phyloP scores from a whole-genome alignment of 2,329 filamentous ascomycete species.

The Coniochaeta sp. region DNA sequence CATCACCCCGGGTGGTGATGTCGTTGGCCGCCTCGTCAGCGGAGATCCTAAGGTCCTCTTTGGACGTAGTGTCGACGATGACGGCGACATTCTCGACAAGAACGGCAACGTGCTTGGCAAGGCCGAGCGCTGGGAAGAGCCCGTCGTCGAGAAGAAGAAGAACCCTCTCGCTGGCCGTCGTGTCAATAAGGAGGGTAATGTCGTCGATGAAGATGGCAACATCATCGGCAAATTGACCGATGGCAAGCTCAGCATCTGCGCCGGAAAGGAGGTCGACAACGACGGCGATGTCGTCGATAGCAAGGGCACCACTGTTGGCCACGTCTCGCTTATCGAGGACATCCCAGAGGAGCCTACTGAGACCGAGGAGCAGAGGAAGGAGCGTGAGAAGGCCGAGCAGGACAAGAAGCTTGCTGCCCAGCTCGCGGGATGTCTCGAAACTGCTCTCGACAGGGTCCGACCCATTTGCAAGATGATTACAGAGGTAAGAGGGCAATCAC shows the following conservation, averaged over 20 bases:
- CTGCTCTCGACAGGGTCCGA: slow-evolving; percentile 76
- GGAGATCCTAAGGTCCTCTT: slow-evolving; percentile 67
- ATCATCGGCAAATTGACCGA: slow-evolving; percentile 60
- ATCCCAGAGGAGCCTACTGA: slow-evolving; percentile 30
- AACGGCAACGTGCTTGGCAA: slow-evolving; percentile 56
- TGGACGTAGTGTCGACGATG: slow-evolving; percentile 70
- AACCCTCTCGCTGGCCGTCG: slow-evolving; percentile 45
- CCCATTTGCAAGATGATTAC: slow-evolving; percentile 84
- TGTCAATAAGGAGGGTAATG: slow-evolving; percentile 53
- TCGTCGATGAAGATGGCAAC: slow-evolving; percentile 51
- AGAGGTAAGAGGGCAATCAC: slow-evolving; percentile 45
- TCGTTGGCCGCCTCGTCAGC: slow-evolving; percentile 63
- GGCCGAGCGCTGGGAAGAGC: slow-evolving; percentile 53
- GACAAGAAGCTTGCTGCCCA: slow-evolving; percentile 72
- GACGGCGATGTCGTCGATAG: slow-evolving; percentile 66
- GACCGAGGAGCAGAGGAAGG: slow-evolving; percentile 42
- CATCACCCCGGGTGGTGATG: slow-evolving; percentile 57
- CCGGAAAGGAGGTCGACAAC: slow-evolving; percentile 63
- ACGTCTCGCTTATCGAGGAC: slow-evolving; percentile 59
- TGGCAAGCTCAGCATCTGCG: slow-evolving; percentile 56
- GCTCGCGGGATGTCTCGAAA: slow-evolving; percentile 65
- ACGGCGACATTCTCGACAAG: slow-evolving; percentile 75
- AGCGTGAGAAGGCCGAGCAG: slow-evolving; percentile 49
- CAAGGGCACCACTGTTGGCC: slow-evolving; percentile 59
- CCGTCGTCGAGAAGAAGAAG: slow-evolving; percentile 42